Evolutionary conservation across 2,329 filamentous ascomycete genomes (phyloP).

Genomic region (Aspergillus sp.): DNA sequence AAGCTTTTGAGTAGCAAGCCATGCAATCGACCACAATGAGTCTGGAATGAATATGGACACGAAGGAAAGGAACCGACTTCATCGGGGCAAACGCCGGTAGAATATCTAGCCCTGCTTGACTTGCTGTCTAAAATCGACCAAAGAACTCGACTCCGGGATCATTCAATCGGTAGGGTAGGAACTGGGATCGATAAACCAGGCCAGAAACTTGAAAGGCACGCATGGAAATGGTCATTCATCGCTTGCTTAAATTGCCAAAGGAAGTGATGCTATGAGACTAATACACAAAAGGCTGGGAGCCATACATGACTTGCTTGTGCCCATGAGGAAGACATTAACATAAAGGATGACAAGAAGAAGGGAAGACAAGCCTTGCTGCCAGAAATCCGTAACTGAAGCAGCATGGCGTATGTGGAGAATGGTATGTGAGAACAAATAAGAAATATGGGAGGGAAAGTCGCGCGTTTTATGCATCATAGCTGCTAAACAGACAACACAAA

Average conservation of each 20-base stretch:
- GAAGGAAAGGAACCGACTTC: no score
- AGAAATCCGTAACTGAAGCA: conserved; percentile 28
- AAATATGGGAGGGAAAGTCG: conserved; percentile 20
- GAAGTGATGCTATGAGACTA: conserved; percentile 26
- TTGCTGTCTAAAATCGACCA: no score
- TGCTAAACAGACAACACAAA: conserved; percentile 19
- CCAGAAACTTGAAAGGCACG: neutral
- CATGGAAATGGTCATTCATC: conserved; percentile 22
- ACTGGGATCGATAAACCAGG: no score
- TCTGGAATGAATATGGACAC: no score
- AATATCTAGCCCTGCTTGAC: no score
- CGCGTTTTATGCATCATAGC: conserved; percentile 29
- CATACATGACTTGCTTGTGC: conserved; percentile 19
- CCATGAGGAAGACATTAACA: conserved; percentile 24
- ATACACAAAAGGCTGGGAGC: conserved; percentile 26
- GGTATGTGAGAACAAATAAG: conserved; percentile 14
- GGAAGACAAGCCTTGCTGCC: conserved; percentile 16
- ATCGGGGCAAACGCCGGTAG: no score
- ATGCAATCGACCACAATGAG: no score
- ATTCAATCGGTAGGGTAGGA: no score
- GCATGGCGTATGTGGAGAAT: conserved; percentile 13
- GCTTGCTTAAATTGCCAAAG: conserved; percentile 17
- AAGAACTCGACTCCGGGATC: no score
- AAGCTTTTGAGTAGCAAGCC: no score
- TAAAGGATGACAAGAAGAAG: conserved; percentile 14